These are phyloP conservation scores for Debaryomyces tyrocola DNA, from an alignment of 805 yeast genomes.

Conservation along the genomic window DNA sequence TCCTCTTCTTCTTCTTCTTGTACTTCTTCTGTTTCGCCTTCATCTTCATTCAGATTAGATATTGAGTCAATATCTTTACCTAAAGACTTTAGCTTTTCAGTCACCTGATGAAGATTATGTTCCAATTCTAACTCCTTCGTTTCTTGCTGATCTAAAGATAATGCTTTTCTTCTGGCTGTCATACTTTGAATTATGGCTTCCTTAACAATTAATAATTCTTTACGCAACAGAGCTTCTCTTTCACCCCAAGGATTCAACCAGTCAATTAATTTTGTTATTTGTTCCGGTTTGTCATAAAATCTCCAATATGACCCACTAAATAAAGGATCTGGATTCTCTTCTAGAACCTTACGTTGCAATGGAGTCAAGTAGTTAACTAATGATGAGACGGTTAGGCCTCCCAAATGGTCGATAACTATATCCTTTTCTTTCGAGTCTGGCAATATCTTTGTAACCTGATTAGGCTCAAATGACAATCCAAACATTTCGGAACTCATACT, in stretches of 20 bases:
- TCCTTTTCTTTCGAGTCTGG: slow-evolving; percentile 1
- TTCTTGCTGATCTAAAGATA: slow-evolving; percentile 42
- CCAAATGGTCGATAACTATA: slow-evolving; percentile 16
- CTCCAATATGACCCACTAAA: slow-evolving; percentile 64
- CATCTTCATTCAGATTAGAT: not conserved
- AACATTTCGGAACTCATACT: slow-evolving; percentile 4
- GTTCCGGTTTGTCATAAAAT: slow-evolving; percentile 60
- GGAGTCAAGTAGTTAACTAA: slow-evolving; percentile 21
- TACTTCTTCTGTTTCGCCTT: slow-evolving; percentile 8
- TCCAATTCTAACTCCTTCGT: slow-evolving; percentile 42
- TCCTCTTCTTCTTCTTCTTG: slow-evolving; percentile 23
- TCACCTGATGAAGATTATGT: slow-evolving; percentile 37
- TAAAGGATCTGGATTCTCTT: slow-evolving; percentile 62
- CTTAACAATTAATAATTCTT: slow-evolving; percentile 55
- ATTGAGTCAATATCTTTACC: slow-evolving; percentile 1
- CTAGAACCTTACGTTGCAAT: slow-evolving; percentile 61
- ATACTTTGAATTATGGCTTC: slow-evolving; percentile 57
- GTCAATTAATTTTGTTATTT: slow-evolving; percentile 52
- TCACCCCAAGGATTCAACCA: slow-evolving; percentile 78
- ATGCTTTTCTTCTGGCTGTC: slow-evolving; percentile 55
- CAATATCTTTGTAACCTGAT: slow-evolving; percentile 13
- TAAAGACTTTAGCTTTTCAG: slow-evolving; percentile 15
- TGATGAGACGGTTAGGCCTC: slow-evolving; percentile 12
- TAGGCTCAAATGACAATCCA: slow-evolving; percentile 26
- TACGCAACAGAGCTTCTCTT: slow-evolving; percentile 65